phyloP scores from a whole-genome alignment of 2,329 filamentous ascomycete species.

The Ophiobolus disseminans region DNA sequence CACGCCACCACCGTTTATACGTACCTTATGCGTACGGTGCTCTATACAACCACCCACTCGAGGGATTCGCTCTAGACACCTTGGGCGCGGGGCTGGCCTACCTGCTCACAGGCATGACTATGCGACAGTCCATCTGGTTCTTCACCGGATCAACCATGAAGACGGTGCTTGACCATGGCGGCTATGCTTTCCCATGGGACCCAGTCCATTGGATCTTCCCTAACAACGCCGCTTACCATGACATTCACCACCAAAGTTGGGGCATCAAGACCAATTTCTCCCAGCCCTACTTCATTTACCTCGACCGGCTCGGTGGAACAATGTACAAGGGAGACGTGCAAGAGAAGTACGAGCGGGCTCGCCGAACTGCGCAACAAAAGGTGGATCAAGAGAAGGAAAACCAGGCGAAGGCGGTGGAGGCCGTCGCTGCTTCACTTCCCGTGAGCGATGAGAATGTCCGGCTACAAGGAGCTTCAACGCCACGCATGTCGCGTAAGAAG shows the following conservation, averaged over 20 bases:
- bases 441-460: conserved; percentile 37
- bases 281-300: conserved; percentile 94
- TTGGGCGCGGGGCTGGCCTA: conserved; percentile 85
- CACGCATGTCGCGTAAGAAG: conserved; percentile 53
- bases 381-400: conserved; percentile 58
- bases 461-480: conserved; percentile 40
- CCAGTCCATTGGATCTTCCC: conserved; percentile 88
- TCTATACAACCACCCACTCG: conserved; percentile 94
- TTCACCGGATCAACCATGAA: conserved; percentile 91
- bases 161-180: conserved; percentile 97
- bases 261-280: conserved; percentile 96
- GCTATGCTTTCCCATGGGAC: conserved; percentile 94
- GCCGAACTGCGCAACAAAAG: conserved; percentile 63
- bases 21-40: conserved; percentile 97
- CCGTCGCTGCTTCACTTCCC: conserved; percentile 20
- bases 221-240: conserved; percentile 96
- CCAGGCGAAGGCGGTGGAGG: conserved; percentile 21
- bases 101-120: conserved; percentile 80
- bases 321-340: conserved; percentile 74
- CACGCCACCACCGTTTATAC: conserved; percentile 93
- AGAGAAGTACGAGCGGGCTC: conserved; percentile 65
- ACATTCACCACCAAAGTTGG: conserved; percentile 99
- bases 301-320: conserved; percentile 84
- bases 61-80: conserved; percentile 93
- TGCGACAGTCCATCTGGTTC: conserved; percentile 86